Evolutionary conservation across 306 rosid genomes (phyloP).

Genomic region (Glycine latifolia): DNA sequence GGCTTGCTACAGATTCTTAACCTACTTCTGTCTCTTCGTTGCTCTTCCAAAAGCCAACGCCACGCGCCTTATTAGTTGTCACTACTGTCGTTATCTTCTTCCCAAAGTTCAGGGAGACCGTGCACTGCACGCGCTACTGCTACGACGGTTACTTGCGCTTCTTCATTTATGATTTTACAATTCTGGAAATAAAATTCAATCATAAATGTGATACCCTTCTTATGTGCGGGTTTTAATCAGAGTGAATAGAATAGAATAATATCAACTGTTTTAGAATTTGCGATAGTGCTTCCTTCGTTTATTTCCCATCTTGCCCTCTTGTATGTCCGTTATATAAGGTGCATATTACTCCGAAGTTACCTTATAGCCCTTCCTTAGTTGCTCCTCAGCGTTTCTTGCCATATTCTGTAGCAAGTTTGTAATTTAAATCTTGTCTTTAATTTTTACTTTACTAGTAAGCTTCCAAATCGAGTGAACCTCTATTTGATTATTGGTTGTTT

Average conservation of each 20-base stretch:
- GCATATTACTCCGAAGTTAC: background rate
- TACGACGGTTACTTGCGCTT: background rate
- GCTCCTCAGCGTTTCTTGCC: background rate
- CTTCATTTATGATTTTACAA: background rate
- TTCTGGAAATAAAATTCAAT: background rate
- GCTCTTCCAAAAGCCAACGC: background rate
- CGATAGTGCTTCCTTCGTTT: background rate
- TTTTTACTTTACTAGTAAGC: too few relatives aligned
- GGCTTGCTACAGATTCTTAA: conserved; percentile 44
- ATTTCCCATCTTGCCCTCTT: conserved; percentile 33
- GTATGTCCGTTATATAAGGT: background rate
- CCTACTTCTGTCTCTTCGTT: conserved; percentile 44
- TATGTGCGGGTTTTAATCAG: too few relatives aligned
- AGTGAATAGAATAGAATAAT: background rate
- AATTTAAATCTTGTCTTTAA: too few relatives aligned
- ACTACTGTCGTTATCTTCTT: background rate
- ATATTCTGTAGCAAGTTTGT: background rate
- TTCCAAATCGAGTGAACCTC: too few relatives aligned
- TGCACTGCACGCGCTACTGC: conserved; percentile 32
- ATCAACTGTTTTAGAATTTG: background rate
- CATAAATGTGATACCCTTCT: background rate
- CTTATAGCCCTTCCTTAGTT: conserved; percentile 24
- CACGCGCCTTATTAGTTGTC: conserved; percentile 40
- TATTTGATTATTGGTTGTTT: too few relatives aligned
- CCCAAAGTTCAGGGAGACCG: background rate